phyloP scores from a whole-genome alignment of 345 rosid species.

The Combretum micranthum region DNA sequence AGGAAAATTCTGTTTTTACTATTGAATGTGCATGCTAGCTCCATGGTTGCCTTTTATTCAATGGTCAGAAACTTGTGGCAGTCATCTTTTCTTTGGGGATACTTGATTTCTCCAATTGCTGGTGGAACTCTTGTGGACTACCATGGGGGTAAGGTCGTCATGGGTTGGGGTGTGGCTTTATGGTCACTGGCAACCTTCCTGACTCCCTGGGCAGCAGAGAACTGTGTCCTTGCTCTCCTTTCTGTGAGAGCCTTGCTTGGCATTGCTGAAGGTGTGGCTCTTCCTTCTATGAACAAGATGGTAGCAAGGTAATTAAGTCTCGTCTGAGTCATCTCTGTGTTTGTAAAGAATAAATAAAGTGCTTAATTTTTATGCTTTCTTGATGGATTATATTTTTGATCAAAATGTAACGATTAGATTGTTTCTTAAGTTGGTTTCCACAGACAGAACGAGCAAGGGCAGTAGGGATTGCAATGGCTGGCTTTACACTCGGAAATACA shows the following conservation, averaged over 20 bases:
- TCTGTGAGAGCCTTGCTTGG: constrained; percentile 75
- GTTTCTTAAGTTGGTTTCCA: constrained; percentile 91
- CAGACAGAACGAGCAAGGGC: constrained; percentile 88
- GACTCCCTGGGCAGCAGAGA: constrained; percentile 97
- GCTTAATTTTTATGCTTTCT: constrained; percentile 2
- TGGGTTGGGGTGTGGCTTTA: constrained; percentile 90
- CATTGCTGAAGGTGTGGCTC: constrained; percentile 96
- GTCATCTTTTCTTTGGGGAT: constrained; percentile 98
- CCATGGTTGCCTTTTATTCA: constrained; percentile 4
- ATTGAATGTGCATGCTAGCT: neutral
- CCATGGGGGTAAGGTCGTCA: constrained; percentile 86
- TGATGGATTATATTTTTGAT: constrained; percentile 12
- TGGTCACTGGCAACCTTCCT: constrained; percentile 94
- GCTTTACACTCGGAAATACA: constrained; percentile 89
- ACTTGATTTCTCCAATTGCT: constrained; percentile 81
- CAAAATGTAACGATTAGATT: constrained; percentile 22
- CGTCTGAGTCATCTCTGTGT: constrained; percentile 15
- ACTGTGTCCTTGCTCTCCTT: constrained; percentile 64
- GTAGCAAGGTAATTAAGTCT: constrained; percentile 57
- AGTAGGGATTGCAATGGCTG: constrained; percentile 93
- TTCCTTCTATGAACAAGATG: constrained; percentile 99
- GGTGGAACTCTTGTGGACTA: constrained; percentile 91
- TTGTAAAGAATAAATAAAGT: constrained; percentile 3
- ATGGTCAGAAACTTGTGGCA: constrained; percentile 25
- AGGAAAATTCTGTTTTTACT: neutral